Evolutionary conservation across 139 green algal species (phyloP).

Genomic region (Closterium sp.): DNA sequence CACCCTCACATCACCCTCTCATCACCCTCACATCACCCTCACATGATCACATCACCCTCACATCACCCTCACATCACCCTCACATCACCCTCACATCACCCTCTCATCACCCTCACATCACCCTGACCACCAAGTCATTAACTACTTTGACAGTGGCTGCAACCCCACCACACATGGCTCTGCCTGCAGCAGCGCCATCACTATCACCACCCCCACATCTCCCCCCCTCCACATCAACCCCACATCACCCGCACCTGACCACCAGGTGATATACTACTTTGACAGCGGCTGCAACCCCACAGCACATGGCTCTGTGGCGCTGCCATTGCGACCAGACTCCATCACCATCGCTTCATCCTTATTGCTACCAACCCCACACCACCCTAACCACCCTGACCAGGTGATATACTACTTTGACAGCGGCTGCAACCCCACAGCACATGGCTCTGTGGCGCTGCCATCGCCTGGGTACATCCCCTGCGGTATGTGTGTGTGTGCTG

Average conservation of each 20-base stretch:
- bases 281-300: constrained; percentile 28
- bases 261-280: constrained; percentile 37
- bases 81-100: background rate
- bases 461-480: background rate
- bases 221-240: background rate
- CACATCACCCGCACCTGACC: no score
- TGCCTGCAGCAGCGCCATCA: no score
- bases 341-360: background rate
- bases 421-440: constrained; percentile 17
- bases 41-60: no score
- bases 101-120: background rate
- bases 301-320: constrained; percentile 1
- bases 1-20: no score
- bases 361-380: background rate
- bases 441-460: constrained; percentile 12
- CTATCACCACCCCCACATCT: no score
- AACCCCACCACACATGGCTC: no score
- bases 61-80: background rate
- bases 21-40: no score
- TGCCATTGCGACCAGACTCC: constrained; percentile 9
- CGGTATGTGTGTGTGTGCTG: background rate
- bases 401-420: constrained; percentile 37
- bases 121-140: no score
- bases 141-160: no score
- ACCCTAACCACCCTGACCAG: background rate